A percentile compares a stretch with the other conserved stretches of the same genome.
These are phyloP conservation scores for Hebeloma cylindrosporum DNA, from an alignment of 768 basidiomycete genomes.

Conservation along the genomic window DNA sequence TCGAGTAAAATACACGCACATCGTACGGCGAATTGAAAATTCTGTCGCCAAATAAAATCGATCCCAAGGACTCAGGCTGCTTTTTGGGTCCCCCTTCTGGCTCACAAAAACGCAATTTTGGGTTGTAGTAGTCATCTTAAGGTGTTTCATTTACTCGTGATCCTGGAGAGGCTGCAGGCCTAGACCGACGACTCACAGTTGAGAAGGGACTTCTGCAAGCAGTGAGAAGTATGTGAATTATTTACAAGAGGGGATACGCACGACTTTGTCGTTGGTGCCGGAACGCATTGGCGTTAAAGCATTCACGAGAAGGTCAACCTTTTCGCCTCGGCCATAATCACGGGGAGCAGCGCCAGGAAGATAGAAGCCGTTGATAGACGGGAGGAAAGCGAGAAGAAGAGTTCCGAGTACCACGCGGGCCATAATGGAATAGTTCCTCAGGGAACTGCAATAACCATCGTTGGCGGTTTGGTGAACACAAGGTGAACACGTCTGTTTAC, in stretches of 20 bases:
- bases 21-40: constrained; percentile 91
- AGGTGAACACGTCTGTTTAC: too few species aligned
- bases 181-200: constrained; percentile 58
- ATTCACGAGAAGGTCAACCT: constrained; percentile 82
- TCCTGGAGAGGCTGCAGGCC: background rate
- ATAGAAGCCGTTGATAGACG: constrained; percentile 69
- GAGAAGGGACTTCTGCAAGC: constrained; percentile 83
- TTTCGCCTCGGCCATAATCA: constrained; percentile 73
- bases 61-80: constrained; percentile 85
- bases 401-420: background rate
- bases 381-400: constrained; percentile 18
- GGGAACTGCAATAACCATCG: background rate
- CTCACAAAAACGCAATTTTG: constrained; percentile 81
- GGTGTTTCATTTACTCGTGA: background rate
- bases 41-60: constrained; percentile 95
- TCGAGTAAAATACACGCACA: constrained; percentile 41
- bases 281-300: constrained; percentile 84
- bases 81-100: constrained; percentile 71
- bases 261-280: constrained; percentile 70
- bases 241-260: too few species aligned
- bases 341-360: constrained; percentile 89
- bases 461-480: constrained; percentile 1
- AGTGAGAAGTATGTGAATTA: too few species aligned
- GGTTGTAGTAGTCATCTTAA: constrained; percentile 91
- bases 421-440: constrained; percentile 3